Evolutionary conservation across 306 rosid genomes (phyloP).

Genomic region (Prunus padus): DNA sequence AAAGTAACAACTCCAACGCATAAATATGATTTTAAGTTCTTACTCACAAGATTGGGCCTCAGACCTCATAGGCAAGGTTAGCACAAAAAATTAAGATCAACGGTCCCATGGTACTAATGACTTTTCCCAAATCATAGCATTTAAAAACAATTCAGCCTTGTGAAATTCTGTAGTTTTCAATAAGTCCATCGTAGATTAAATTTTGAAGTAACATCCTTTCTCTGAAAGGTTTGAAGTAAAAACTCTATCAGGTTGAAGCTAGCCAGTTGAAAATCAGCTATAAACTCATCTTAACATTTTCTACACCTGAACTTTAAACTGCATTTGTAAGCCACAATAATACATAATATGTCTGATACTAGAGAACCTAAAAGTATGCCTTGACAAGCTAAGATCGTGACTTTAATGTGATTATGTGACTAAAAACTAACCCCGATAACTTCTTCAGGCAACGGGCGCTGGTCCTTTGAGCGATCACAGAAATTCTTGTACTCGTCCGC

Average conservation of each 20-base stretch:
- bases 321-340: constrained; percentile 13
- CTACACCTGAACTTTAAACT: neutral
- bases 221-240: neutral
- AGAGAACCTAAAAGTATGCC: neutral
- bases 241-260: neutral
- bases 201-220: neutral
- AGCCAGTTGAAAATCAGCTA: neutral
- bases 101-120: neutral
- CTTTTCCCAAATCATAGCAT: neutral
- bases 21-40: neutral
- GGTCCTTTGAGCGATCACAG: constrained; percentile 94
- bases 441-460: constrained; percentile 93
- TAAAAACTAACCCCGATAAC: constrained; percentile 73
- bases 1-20: constrained; percentile 11
- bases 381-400: constrained; percentile 22
- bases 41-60: neutral
- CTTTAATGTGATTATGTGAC: neutral
- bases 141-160: neutral
- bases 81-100: neutral
- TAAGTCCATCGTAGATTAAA: neutral
- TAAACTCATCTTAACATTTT: neutral
- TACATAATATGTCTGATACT: neutral
- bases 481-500: constrained; percentile 93
- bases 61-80: constrained; percentile 6
- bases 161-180: neutral